Evolutionary conservation across 805 yeast species (phyloP).

Genomic region (Pichia insulana): DNA sequence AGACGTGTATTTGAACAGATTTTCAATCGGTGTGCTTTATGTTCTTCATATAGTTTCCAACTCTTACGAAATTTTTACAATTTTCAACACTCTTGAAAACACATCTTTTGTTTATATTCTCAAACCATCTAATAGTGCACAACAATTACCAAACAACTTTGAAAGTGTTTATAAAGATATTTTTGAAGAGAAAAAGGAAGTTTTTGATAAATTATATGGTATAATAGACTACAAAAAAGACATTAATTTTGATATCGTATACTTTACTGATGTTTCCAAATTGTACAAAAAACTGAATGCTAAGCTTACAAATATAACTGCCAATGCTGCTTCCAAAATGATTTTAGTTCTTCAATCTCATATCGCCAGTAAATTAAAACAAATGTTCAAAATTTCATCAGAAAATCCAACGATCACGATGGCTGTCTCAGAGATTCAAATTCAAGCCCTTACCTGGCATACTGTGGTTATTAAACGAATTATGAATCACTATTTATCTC

Average conservation of each 20-base stretch:
- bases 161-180: slow-evolving; percentile 48
- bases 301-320: slow-evolving; percentile 45
- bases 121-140: slow-evolving; percentile 65
- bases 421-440: slow-evolving; percentile 45
- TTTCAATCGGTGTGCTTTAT: slow-evolving; percentile 51
- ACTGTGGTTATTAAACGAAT: slow-evolving; percentile 52
- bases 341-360: slow-evolving; percentile 73
- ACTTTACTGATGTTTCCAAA: slow-evolving; percentile 46
- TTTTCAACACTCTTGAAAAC: slow-evolving; percentile 57
- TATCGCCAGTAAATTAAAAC: slow-evolving; percentile 36
- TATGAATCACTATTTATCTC: slow-evolving; percentile 59
- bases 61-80: slow-evolving; percentile 64
- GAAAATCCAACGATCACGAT: slow-evolving; percentile 59
- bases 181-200: slow-evolving; percentile 38
- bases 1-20: slow-evolving; percentile 44
- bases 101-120: slow-evolving; percentile 45
- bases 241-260: slow-evolving; percentile 45
- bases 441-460: slow-evolving; percentile 83
- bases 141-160: slow-evolving; percentile 48
- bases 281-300: slow-evolving; percentile 52
- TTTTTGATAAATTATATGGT: slow-evolving; percentile 32
- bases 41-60: slow-evolving; percentile 62
- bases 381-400: slow-evolving; percentile 36
- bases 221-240: slow-evolving; percentile 46
- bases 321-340: slow-evolving; percentile 57